A percentile compares a stretch with the other conserved stretches of the same genome.
These are phyloP conservation scores for Bolboschoenoplectus hybrid DNA, from an alignment of 202 grass and related monocot species.

Conservation along the genomic window DNA sequence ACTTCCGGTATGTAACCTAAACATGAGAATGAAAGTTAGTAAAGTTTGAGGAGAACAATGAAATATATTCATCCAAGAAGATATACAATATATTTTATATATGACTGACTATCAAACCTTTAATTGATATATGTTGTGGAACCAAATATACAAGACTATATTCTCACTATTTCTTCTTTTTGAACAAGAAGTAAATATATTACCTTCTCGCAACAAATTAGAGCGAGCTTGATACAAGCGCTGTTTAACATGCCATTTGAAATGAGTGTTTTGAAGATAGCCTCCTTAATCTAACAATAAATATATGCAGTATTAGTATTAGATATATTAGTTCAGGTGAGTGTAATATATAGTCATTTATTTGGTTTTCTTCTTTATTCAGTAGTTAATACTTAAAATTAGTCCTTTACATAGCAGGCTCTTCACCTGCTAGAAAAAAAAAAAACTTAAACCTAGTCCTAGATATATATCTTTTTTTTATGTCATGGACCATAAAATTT, in stretches of 20 bases:
- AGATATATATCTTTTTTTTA: neutral
- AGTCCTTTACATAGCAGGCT: too few species aligned
- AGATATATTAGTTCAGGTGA: neutral
- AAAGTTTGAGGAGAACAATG: neutral
- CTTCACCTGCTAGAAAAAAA: too few species aligned
- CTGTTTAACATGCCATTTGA: conserved; percentile 90
- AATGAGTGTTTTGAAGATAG: conserved; percentile 82
- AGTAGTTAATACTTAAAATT: neutral
- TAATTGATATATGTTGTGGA: neutral
- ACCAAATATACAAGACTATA: neutral
- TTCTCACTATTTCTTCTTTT: neutral
- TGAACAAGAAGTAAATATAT: neutral
- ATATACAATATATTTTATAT: neutral
- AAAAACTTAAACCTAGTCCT: too few species aligned
- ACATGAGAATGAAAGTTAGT: neutral
- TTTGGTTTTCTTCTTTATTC: neutral
- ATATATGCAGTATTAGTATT: neutral
- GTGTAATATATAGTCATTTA: neutral
- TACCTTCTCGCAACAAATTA: conserved; percentile 90
- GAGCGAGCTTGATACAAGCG: conserved; percentile 81
- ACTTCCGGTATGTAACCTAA: conserved; percentile 94
- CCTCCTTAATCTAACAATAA: conserved; percentile 75
- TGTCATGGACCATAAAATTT: neutral
- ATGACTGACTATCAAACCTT: too few species aligned
- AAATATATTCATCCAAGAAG: neutral